Evolutionary conservation across 1,284 basidiomycete genomes (phyloP).

Genomic region (Exobasidium cylindrosporum): DNA sequence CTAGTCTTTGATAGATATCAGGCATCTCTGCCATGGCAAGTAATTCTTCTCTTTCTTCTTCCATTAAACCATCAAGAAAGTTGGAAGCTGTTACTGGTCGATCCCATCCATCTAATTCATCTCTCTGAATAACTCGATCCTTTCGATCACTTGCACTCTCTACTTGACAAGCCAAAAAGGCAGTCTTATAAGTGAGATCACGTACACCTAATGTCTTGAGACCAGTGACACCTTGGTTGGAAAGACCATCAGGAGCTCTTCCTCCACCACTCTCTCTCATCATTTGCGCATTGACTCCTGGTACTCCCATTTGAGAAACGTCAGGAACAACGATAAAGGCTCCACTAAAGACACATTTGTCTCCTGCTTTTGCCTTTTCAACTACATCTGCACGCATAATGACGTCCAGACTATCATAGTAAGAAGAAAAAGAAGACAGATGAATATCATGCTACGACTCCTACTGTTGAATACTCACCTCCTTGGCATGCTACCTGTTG

Average conservation of each 20-base stretch:
- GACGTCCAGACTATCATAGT: conserved; percentile 70
- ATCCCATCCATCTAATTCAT: conserved; percentile 79
- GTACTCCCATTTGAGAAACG: conserved; percentile 90
- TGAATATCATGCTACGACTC: neutral
- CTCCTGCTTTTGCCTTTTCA: conserved; percentile 95
- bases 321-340: conserved; percentile 98
- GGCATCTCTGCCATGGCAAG: conserved; percentile 87
- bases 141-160: conserved; percentile 73
- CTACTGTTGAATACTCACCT: conserved; percentile 53
- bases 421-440: neutral
- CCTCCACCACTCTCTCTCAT: conserved; percentile 75
- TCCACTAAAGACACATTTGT: conserved; percentile 97
- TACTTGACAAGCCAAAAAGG: conserved; percentile 97
- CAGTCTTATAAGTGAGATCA: conserved; percentile 96
- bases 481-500: conserved; percentile 97
- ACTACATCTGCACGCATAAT: conserved; percentile 92
- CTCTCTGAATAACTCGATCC: conserved; percentile 27
- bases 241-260: conserved; percentile 62
- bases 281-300: conserved; percentile 89
- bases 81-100: conserved; percentile 69
- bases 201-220: conserved; percentile 90
- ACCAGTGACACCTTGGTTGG: conserved; percentile 82
- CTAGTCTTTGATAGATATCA: conserved; percentile 89
- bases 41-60: conserved; percentile 91
- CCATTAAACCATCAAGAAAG: conserved; percentile 69